Conservation (phyloP, 169 alveolate genomes). For the Eimeria nieschulzi region DNA sequence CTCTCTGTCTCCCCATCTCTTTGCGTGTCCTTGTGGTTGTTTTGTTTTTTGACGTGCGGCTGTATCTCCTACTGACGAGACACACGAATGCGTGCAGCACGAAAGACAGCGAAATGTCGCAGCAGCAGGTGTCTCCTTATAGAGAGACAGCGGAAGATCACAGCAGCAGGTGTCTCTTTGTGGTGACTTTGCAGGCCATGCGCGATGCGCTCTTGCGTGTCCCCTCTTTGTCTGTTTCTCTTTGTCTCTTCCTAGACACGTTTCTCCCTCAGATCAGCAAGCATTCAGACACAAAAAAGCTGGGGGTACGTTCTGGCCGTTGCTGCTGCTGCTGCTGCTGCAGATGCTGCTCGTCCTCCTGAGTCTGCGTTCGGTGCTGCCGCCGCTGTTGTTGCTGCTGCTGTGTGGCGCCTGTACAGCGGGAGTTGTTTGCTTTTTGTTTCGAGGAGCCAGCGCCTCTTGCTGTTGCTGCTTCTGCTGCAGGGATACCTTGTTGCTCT, state of each 20-base stretch:
- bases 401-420: background rate
- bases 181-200: background rate
- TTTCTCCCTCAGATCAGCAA: background rate
- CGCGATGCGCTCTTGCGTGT: constrained; percentile 4
- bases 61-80: no score
- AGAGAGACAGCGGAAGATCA: no score
- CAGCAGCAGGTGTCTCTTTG: background rate
- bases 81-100: no score
- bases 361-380: background rate
- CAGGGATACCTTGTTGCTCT: constrained; percentile 32
- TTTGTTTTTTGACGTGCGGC: no score
- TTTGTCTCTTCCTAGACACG: constrained; percentile 12
- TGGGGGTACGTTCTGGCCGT: background rate
- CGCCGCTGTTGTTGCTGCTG: background rate
- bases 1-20: no score
- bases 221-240: background rate
- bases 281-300: background rate
- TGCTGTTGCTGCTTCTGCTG: constrained; percentile 5
- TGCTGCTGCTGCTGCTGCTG: constrained; percentile 31
- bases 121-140: background rate
- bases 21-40: no score
- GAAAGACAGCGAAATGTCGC: no score
- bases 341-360: background rate
- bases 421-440: no score
- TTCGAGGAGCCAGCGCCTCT: background rate